Evolutionary conservation across 805 yeast genomes (phyloP), one percentile per base, ranked within the genome.

Genomic region (Ogataea paradorogensis): DNA sequence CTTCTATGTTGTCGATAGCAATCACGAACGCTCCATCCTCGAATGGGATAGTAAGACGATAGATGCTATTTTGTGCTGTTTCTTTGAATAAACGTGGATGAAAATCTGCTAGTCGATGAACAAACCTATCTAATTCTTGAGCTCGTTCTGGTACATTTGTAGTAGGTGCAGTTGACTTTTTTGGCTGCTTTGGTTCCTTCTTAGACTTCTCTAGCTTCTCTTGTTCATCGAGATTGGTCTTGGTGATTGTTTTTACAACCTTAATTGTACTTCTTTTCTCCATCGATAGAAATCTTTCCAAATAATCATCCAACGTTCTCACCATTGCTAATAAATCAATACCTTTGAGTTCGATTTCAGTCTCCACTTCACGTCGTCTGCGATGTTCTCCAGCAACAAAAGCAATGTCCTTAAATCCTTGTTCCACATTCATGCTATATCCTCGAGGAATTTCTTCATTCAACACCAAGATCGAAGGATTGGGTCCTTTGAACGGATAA

Each of bases 391-490:
- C 64, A 9, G 78, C 76, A 21, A 49, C 60, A 5, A 40, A 48
- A 3, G 65, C 73, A 15, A 80, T 77, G 32, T 62, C 57, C 29
- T 62, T 62, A 57, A 80, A 84, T 6, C 89, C 91, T 5, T 59
- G 49, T 52, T 84, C 91, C n/a, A 84, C 66, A 48, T 83, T 83
- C 10, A 73, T 65, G 10, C 85, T 74, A 54, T 63, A 79, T 0
- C 90, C 91, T 42, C 78, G 65, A 1, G 91, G 88, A 10, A 84
- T 80, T 23, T 82, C 86, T 24, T 73, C 72, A 60, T 82, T 83
- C 38, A 78, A 65, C 7, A 84, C 82, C 25, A 68, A 62, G 4
- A 83, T 67, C 11, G 70, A 61, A 1, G 88, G 25, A 23, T 23
- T 45, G 3, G 61, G 56, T 14, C 53, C 59, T n/a, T 53, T 52